Base-by-base conservation (phyloP, 305 asterid species). In the Caryopteris hybrid region DNA sequence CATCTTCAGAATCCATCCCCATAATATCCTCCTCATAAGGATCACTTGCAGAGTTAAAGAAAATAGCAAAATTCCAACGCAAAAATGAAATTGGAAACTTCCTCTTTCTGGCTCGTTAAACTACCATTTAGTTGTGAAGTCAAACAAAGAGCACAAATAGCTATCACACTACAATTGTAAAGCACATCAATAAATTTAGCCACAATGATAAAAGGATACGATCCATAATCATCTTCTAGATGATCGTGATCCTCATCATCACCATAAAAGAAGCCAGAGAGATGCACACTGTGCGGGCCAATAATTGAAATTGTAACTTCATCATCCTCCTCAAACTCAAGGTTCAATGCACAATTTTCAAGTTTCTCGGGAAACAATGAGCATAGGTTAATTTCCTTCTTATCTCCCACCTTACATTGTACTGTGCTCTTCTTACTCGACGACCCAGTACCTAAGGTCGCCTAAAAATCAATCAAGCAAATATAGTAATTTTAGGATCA, bases 251-350 rank as follows among this genome's bases (percentile, higher is more conserved):
- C 87, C 23, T 71, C 84, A n/a, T 61, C 34, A 14, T 77, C 92
- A 29, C 87, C 84, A 36, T 73, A 84, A 75, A 85, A 92, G 83
- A 88, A 93, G 48, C 98, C 98, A 57, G 95, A 84, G 13, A 93
- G 88, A 81, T 93, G 94, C 66, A 93, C 85, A 18, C 77, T 79
- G 68, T 85, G 83, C 59, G 86, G 73, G 39, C 99, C 99, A 69
- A 72, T n/a, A 51, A 87, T 84, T 0, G 90, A 79, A 76, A 93
- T 88, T 14, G 83, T 79, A 50, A 88, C 97, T 12, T 88, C 87
- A 25, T 87, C 89, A 0, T 88, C 96, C 72, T 91, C 99, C 76
- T 87, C 96, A 33, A 93, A 93, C 78, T 90, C 96, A 13, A 78
- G 90, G 84, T 88, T 85, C 84, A 90, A 62, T 1, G 88, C 70